Conservation (phyloP, 169 alveolate species). For the Cryptosporidium andersoni region DNA sequence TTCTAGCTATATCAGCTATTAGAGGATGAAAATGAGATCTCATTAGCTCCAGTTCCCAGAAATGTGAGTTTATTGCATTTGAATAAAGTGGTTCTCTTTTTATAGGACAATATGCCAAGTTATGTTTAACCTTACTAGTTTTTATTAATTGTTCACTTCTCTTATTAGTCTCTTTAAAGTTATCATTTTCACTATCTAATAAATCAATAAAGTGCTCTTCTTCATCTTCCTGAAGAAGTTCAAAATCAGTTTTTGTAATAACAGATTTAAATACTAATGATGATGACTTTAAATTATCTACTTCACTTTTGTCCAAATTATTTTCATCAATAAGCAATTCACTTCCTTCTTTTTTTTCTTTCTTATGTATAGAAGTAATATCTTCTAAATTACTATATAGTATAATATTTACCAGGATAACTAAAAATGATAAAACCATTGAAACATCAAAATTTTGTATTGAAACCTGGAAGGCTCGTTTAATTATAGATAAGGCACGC, state of each 20-base stretch:
- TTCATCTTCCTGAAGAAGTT: constrained; percentile 6
- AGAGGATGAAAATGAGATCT: constrained; percentile 56
- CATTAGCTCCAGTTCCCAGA: constrained; percentile 58
- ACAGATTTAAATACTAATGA: background rate
- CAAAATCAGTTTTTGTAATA: background rate
- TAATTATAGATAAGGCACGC: constrained; percentile 19
- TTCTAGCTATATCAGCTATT: constrained; percentile 31
- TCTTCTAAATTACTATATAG: constrained; percentile 1
- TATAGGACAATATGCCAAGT: background rate
- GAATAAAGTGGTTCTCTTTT: constrained; percentile 60
- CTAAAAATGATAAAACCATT: constrained; percentile 29
- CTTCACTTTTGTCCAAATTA: background rate
- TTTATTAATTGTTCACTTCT: background rate
- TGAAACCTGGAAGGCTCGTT: constrained; percentile 51
- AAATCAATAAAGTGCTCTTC: constrained; percentile 28
- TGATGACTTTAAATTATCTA: constrained; percentile 7
- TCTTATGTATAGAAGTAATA: background rate
- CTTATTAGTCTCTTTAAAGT: background rate
- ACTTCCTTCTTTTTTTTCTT: constrained; percentile 17
- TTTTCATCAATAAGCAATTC: background rate
- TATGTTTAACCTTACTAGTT: background rate
- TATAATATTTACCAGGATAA: constrained; percentile 37
- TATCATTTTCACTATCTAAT: constrained; percentile 2
- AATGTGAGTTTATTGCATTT: constrained; percentile 22
- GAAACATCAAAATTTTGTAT: constrained; percentile 32